phyloP scores from a whole-genome alignment of 2,329 filamentous ascomycete genomes.

The Coniella lustricola region DNA sequence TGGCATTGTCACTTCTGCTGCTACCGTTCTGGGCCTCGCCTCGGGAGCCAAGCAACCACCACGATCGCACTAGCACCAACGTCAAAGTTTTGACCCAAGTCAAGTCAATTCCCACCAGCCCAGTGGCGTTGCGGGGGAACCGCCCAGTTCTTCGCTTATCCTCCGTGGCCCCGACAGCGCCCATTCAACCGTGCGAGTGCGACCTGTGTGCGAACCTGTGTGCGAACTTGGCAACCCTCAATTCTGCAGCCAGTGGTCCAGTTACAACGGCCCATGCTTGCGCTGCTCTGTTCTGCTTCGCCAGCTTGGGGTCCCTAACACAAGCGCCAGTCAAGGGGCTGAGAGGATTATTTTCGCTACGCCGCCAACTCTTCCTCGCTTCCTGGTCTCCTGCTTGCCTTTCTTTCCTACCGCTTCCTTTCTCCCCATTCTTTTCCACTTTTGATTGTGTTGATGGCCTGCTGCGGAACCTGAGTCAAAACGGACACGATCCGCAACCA shows the following conservation, averaged over 20 bases:
- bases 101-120: background rate
- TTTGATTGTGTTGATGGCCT: conserved; percentile 13
- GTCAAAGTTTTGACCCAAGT: background rate
- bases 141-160: background rate
- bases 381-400: background rate
- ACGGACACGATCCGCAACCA: conserved; percentile 20
- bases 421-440: too few relatives aligned
- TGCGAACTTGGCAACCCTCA: background rate
- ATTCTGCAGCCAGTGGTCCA: too few relatives aligned
- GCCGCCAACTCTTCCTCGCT: background rate
- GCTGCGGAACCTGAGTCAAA: conserved; percentile 1
- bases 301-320: background rate
- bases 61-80: background rate
- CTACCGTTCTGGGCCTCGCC: background rate
- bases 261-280: background rate
- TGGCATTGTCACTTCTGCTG: background rate
- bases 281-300: conserved; percentile 9
- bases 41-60: background rate
- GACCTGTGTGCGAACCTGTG: too few relatives aligned
- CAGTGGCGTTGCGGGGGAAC: conserved; percentile 2
- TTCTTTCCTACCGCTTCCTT: background rate
- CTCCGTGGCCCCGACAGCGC: background rate
- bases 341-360: background rate
- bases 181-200: conserved; percentile 1
- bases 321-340: background rate